These are phyloP conservation scores for Neocucurbitaria cava DNA, from an alignment of 2,329 filamentous ascomycete species.

Conservation along the genomic window DNA sequence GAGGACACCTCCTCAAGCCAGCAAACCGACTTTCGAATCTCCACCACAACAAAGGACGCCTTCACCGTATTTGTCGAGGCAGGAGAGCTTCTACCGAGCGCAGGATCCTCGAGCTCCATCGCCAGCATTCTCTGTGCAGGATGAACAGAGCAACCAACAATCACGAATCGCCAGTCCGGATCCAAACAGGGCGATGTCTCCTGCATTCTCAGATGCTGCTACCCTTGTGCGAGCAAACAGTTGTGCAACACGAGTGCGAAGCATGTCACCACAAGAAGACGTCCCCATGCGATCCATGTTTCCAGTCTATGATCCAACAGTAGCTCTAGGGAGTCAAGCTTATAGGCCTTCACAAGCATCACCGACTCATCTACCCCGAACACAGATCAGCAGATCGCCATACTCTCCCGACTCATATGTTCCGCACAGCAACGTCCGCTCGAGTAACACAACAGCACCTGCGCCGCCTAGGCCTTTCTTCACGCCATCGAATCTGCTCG, in stretches of 20 bases:
- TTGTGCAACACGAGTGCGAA: constrained; percentile 36
- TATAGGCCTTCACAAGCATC: constrained; percentile 73
- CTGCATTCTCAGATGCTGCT: constrained; percentile 43
- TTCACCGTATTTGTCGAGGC: constrained; percentile 22
- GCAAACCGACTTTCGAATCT: constrained; percentile 29
- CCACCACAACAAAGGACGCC: constrained; percentile 27
- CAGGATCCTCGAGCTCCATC: constrained; percentile 32
- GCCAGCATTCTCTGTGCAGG: constrained; percentile 21
- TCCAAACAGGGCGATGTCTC: constrained; percentile 40
- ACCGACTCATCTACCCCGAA: constrained; percentile 68
- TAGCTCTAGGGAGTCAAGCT: constrained; percentile 70
- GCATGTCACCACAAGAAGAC: constrained; percentile 40
- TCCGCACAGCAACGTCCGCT: constrained; percentile 45
- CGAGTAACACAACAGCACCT: constrained; percentile 28
- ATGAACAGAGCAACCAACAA: constrained; percentile 15
- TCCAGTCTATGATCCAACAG: constrained; percentile 72
- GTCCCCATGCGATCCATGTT: constrained; percentile 73
- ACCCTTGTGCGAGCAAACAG: constrained; percentile 50
- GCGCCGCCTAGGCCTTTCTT: constrained; percentile 44
- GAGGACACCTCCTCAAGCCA: constrained; percentile 31
- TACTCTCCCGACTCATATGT: constrained; percentile 62
- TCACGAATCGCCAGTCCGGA: constrained; percentile 35
- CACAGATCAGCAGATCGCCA: constrained; percentile 70
- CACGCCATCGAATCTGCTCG: constrained; percentile 66
- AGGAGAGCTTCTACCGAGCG: constrained; percentile 26